Evolutionary conservation across 164 flowering plant genomes (phyloP).

Genomic region (Dillenia suffruticosa): DNA sequence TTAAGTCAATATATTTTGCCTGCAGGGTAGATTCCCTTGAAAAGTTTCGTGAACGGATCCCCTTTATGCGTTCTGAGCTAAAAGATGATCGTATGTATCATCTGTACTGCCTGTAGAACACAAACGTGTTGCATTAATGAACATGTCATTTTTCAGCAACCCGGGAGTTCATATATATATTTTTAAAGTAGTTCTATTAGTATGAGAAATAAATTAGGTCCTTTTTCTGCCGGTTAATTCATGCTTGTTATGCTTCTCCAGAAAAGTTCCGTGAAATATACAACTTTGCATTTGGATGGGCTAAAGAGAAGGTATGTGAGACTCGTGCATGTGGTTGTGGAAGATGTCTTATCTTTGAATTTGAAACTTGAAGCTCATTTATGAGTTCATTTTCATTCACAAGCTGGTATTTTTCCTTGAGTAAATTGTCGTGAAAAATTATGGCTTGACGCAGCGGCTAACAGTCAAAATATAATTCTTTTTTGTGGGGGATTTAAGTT

Average conservation of each 20-base stretch:
- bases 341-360: background rate
- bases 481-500: no score
- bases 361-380: no score
- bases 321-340: background rate
- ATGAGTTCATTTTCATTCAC: no score
- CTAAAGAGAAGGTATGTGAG: conserved; percentile 83
- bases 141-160: no score
- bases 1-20: conserved; percentile 13
- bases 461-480: no score
- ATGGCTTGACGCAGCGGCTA: no score
- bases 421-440: no score
- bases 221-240: conserved; percentile 9
- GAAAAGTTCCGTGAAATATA: conserved; percentile 94
- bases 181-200: no score
- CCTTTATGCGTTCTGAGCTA: conserved; percentile 80
- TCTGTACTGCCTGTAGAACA: background rate
- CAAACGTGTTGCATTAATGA: no score
- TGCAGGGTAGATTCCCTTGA: conserved; percentile 93
- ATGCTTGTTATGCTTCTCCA: conserved; percentile 29
- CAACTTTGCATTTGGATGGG: conserved; percentile 97
- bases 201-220: background rate
- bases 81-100: conserved; percentile 88
- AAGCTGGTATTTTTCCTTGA: no score
- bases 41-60: conserved; percentile 81
- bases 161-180: no score